Conservation (phyloP, 2,329 filamentous ascomycete species). For the Scortechinia acanthostroma region DNA sequence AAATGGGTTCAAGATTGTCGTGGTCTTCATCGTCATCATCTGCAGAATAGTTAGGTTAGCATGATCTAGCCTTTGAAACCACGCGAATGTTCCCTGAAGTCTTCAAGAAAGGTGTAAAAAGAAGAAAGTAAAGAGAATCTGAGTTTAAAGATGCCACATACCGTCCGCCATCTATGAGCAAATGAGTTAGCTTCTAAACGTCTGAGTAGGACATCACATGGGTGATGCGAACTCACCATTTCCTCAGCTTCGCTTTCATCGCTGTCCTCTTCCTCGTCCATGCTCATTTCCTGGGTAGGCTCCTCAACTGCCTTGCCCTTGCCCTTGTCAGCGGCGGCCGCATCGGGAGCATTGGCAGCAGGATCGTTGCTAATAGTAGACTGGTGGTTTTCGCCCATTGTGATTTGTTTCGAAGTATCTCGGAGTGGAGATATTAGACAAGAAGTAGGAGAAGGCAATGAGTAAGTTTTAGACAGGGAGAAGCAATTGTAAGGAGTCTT, state of each 20-base stretch:
- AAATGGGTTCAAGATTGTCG: background rate
- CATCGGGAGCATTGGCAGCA: background rate
- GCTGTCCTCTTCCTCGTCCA: conserved; percentile 2
- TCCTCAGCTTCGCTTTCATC: background rate
- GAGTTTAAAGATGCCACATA: too few species aligned
- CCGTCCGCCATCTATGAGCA: too few species aligned
- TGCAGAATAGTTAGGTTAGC: background rate
- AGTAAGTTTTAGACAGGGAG: too few species aligned
- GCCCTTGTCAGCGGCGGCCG: background rate
- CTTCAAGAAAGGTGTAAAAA: too few species aligned
- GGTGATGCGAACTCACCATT: background rate
- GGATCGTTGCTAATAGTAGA: background rate
- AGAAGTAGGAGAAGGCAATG: too few species aligned
- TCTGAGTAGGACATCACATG: too few species aligned
- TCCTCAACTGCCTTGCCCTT: conserved; percentile 1
- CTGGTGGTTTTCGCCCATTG: background rate
- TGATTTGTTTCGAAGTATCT: too few species aligned
- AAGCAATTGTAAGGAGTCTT: background rate
- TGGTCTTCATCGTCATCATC: background rate
- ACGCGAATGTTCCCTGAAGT: too few species aligned
- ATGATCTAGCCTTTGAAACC: too few species aligned
- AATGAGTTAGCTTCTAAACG: too few species aligned
- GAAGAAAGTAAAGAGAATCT: too few species aligned
- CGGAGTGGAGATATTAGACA: too few species aligned
- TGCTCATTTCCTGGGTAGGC: background rate